Conservation (phyloP, 176 grass and related monocot species). For the Aegilops umbellulata region DNA sequence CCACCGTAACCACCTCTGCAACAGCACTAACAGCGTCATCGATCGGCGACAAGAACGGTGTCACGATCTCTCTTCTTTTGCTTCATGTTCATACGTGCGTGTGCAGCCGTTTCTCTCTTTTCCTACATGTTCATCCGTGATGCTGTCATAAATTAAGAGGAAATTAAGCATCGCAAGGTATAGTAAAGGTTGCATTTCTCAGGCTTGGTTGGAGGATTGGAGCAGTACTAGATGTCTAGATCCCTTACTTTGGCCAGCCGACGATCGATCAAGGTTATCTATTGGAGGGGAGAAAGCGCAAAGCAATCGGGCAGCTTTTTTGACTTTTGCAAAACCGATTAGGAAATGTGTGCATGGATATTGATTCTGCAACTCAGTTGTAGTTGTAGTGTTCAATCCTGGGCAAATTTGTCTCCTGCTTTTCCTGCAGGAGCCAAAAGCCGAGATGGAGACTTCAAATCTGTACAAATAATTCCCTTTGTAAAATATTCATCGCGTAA, state of each 20-base stretch:
- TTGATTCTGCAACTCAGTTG: slow-evolving; percentile 22
- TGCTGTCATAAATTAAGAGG: background rate
- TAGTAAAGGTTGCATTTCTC: too few species aligned
- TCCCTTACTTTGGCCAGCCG: too few species aligned
- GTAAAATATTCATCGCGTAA: slow-evolving; percentile 13
- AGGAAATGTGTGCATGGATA: background rate
- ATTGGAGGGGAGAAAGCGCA: background rate
- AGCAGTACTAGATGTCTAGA: too few species aligned
- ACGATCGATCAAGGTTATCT: too few species aligned
- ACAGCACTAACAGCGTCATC: background rate
- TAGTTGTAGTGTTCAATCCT: background rate
- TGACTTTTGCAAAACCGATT: slow-evolving; percentile 33
- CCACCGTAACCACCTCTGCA: slow-evolving; percentile 30
- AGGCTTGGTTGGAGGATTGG: too few species aligned
- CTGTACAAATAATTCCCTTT: background rate
- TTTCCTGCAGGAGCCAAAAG: background rate
- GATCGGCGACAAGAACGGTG: slow-evolving; percentile 30
- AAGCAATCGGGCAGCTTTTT: slow-evolving; percentile 16
- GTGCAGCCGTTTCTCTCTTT: too few species aligned
- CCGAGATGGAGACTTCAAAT: background rate
- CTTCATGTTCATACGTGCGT: too few species aligned
- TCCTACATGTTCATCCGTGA: background rate
- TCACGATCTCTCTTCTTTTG: background rate
- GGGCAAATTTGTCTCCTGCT: slow-evolving; percentile 5
- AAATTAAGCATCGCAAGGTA: background rate